Evolutionary conservation across 2,329 filamentous ascomycete species (phyloP).

Genomic region (Colletotrichum eleusines): DNA sequence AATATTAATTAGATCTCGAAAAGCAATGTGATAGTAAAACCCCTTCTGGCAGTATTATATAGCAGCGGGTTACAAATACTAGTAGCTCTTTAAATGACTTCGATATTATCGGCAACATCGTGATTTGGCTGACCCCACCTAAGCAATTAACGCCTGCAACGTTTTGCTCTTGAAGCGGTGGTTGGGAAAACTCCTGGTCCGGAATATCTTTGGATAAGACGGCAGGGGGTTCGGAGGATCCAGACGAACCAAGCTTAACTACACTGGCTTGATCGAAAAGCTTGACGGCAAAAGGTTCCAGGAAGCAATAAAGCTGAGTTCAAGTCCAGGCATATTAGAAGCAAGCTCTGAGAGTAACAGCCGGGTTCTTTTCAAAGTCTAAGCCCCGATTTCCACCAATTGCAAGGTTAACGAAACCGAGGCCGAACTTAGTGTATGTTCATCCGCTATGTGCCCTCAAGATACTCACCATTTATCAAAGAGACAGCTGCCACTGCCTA

Average conservation of each 20-base stretch:
- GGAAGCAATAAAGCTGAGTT: slow-evolving; percentile 12
- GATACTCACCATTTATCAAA: neutral
- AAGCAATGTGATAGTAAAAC: too few relatives aligned
- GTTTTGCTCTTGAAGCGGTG: neutral
- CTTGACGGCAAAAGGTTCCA: neutral
- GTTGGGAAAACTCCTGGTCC: neutral
- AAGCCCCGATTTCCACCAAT: neutral
- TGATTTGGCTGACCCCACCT: neutral
- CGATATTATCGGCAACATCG: neutral
- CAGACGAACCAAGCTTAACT: slow-evolving; percentile 6
- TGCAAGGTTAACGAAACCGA: neutral
- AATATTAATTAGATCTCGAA: too few relatives aligned
- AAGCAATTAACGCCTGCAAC: neutral
- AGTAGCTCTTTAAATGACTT: too few relatives aligned
- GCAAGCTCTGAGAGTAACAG: neutral
- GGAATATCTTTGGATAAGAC: neutral
- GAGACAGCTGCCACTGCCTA: neutral
- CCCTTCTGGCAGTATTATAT: too few relatives aligned
- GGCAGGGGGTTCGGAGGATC: neutral
- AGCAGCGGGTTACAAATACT: too few relatives aligned
- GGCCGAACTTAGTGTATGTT: neutral
- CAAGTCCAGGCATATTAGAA: slow-evolving; percentile 20
- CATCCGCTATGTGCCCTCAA: neutral
- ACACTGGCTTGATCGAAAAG: slow-evolving; percentile 9
- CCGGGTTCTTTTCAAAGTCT: too few relatives aligned